Evolutionary conservation across 2,329 filamentous ascomycete genomes (phyloP), one percentile per base, ranked within the genome.

Genomic region (Alternaria dauci): DNA sequence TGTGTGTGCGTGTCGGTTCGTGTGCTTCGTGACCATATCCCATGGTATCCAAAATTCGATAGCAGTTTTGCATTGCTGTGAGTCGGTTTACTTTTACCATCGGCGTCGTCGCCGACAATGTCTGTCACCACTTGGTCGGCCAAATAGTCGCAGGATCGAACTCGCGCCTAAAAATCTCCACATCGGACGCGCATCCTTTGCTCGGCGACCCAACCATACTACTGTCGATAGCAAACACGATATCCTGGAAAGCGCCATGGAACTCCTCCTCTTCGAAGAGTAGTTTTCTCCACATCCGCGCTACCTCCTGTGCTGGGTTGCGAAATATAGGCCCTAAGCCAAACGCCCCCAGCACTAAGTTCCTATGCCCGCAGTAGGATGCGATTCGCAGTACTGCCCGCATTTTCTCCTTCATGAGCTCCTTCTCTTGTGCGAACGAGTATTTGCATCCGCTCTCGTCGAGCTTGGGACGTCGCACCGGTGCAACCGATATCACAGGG

Each of bases 401-500:
- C 76, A 93, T 89, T 78, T 93, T 92, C 70, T 90, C 88, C 70
- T 84, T 85, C 79, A 92, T 90, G 75, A 92, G 83, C 66, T 91
- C 87, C 62, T 86, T 86, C 78, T 93, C 91, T 69, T 89, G 84
- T 4, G 83, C 82, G 76, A 94, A 93, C 0, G 89, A 90, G 78
- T 92, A 93, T 64, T 86, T 87, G 62, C 82, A 83, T n/a, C 88
- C 88, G 50, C 83, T 82, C 60, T 88, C 86, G 69, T 88, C 88
- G 39, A 93, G 84, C 77, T 92, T 93, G 18, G 91, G 91, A 79
- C 90, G 87, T 25, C 89, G 86, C 8, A 89, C 87, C 9, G 91
- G 90, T 23, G 89, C 86, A 20, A 93, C 88, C 2, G 89, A 92
- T 57, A 93, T 86, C n/a, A 93, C 88, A 9, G 90, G 89, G 30